Base-by-base conservation (phyloP, 495 filamentous ascomycete genomes). In the Zalerion maritima region DNA sequence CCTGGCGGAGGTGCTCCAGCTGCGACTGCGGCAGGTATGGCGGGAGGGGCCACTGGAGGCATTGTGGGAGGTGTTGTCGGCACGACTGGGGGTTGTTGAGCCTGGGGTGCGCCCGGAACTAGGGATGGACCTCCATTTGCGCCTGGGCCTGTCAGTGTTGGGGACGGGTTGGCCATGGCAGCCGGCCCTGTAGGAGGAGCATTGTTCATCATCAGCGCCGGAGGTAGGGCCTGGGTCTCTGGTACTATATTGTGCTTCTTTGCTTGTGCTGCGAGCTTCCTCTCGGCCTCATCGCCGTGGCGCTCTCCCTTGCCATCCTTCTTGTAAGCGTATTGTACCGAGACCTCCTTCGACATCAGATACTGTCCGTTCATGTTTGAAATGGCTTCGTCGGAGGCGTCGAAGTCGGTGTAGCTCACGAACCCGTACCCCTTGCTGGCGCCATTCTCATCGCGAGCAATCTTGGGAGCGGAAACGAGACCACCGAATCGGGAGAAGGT, bases 321-420 rank as follows among this genome's bases (percentile, higher is more conserved):
- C 67, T 97, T 97, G 64, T 93, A 97, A 22, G 89, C 89, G 53
- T 97, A 97, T 50, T 97, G 87, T 23, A 96, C 91, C 2, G 76
- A 80, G 41, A 93, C 74, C 45, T 89, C 75, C 55, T 94, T 93
- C 60, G 93, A 94, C 72, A 91, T 89, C 28, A 97, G 68, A 54
- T 84, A 94, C 53, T 96, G 87, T 30, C 84, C 83, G 49, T 94
- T 81, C 86, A 97, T 94, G 44, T 83, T 82, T 29, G 71, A 62
- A 32, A 91, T 79, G 17, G 89, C 91, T 34, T 81, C 78, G 43
- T 97, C 89, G 13, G 82, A 87, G 35, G 85, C 82, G 53, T 97
- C 89, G 50, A 97, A 97, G 37, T 80, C 78, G 43, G 78, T 74
- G 47, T 89, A 97, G 26, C 82, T 92, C 26, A 97, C 78, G 42